Conservation (phyloP, 23 red algal genomes). For the Agarophyton chilense region DNA sequence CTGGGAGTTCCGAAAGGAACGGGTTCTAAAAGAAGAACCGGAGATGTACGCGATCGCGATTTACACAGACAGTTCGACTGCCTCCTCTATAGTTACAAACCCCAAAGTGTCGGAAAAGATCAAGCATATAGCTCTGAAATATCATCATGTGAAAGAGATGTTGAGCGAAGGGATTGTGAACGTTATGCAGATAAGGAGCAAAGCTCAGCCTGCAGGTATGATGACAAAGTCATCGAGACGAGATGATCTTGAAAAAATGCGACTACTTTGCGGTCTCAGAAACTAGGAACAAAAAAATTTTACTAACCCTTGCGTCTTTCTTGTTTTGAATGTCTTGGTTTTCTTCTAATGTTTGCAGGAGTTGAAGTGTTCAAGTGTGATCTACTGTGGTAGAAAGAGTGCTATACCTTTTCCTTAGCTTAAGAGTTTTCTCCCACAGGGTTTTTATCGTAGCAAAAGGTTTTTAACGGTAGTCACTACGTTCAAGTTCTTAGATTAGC, state of each 20-base stretch:
- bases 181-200: neutral
- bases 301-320: neutral
- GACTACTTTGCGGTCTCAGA: too few species aligned
- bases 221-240: neutral
- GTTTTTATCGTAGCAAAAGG: too few species aligned
- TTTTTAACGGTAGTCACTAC: neutral
- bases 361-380: too few species aligned
- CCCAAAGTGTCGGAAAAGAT: neutral
- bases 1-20: neutral
- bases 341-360: neutral
- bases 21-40: neutral
- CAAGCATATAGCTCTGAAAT: conserved; percentile 32
- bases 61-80: neutral
- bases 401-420: neutral
- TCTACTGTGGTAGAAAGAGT: too few species aligned
- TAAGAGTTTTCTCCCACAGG: too few species aligned
- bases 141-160: conserved; percentile 1
- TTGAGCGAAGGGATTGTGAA: neutral
- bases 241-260: neutral
- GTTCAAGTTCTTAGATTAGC: too few species aligned
- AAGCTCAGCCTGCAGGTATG: neutral
- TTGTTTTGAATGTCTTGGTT: neutral
- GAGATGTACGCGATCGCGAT: neutral
- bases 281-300: too few species aligned
- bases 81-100: neutral